Conservation (phyloP, 2,329 filamentous ascomycete genomes). For the Colletotrichum chrysophilum region DNA sequence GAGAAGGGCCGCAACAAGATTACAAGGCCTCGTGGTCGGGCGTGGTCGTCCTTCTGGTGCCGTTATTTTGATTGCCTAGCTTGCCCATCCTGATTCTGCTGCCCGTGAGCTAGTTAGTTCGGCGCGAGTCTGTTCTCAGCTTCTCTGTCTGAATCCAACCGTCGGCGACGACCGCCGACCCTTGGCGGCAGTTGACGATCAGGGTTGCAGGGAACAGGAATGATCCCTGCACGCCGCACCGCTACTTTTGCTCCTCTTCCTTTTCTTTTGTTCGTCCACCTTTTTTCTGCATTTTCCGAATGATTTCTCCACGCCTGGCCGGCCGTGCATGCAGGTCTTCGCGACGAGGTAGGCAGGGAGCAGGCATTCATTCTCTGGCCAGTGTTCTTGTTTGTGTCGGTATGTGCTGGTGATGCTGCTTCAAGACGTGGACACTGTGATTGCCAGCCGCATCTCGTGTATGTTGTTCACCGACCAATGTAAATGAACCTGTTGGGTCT, state of each 20-base stretch:
- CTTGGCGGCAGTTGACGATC: conserved; percentile 25
- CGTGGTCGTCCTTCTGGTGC: neutral
- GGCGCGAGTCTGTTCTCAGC: conserved; percentile 16
- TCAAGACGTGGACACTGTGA: neutral
- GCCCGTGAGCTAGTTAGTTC: neutral
- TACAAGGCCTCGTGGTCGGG: conserved; percentile 8
- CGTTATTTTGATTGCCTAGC: conserved; percentile 16
- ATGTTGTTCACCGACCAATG: conserved; percentile 1
- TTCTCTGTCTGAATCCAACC: conserved; percentile 2
- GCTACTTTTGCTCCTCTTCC: conserved; percentile 15
- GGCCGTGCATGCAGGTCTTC: conserved; percentile 13
- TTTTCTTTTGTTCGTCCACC: conserved; percentile 13
- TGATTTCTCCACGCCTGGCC: conserved; percentile 16
- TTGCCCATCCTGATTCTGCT: conserved; percentile 4
- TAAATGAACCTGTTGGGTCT: neutral
- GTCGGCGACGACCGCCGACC: conserved; percentile 16
- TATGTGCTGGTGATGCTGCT: neutral
- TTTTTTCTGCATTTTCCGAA: conserved; percentile 5
- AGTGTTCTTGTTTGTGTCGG: neutral
- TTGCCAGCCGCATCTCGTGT: neutral
- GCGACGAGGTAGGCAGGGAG: neutral
- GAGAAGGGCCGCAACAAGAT: conserved; percentile 3
- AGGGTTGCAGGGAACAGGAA: conserved; percentile 21
- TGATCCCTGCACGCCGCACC: conserved; percentile 17
- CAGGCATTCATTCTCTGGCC: neutral